Evolutionary conservation across 2,329 filamentous ascomycete species (phyloP).

Genomic region (Pseudogymnoascus sp.): DNA sequence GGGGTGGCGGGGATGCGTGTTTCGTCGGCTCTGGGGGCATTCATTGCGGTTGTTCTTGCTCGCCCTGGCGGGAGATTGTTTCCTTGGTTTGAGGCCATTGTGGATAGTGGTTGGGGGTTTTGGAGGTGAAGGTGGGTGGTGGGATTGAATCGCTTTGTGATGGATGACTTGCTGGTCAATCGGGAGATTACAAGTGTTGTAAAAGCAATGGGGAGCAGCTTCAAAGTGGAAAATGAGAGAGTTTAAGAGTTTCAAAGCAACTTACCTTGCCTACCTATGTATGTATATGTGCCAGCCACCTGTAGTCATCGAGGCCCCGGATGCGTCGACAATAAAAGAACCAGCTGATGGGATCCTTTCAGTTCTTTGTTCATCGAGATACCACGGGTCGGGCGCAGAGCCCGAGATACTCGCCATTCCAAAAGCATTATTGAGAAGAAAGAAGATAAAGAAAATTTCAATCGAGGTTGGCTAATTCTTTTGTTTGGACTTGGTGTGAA

Average conservation of each 20-base stretch:
- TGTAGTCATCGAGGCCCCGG: background rate
- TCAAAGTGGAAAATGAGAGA: background rate
- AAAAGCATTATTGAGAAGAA: background rate
- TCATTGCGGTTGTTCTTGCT: background rate
- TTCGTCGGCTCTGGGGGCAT: too few species aligned
- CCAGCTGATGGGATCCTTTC: background rate
- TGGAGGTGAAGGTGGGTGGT: background rate
- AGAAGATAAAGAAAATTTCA: background rate
- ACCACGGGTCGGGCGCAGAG: background rate
- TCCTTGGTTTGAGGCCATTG: background rate
- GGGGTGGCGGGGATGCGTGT: background rate
- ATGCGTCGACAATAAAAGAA: background rate
- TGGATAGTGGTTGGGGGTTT: background rate
- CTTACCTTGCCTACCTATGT: background rate
- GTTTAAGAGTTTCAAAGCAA: conserved; percentile 5
- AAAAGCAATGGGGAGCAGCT: background rate
- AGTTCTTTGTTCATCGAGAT: background rate
- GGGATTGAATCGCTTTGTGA: background rate
- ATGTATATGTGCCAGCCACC: background rate
- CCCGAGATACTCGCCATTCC: background rate
- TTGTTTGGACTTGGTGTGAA: background rate
- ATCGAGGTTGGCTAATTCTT: background rate
- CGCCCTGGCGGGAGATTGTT: background rate
- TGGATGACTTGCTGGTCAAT: background rate
- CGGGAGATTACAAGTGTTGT: background rate